Evolutionary conservation across 805 yeast species (phyloP).

Genomic region (Kazachstania psychrophila): DNA sequence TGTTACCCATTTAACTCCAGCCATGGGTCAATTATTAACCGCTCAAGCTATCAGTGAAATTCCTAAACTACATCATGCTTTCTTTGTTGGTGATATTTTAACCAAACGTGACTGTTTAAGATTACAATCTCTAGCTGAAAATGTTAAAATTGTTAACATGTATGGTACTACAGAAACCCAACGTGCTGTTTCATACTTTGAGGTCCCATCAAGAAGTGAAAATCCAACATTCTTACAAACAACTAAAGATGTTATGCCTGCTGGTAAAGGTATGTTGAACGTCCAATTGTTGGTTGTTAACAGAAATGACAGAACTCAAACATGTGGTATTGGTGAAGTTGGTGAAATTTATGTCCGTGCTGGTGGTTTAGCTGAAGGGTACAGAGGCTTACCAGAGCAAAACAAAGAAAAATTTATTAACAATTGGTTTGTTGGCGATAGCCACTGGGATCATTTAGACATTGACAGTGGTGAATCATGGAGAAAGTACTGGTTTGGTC

Average conservation of each 20-base stretch:
- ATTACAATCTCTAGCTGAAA: constrained; percentile 83
- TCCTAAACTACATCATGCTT: constrained; percentile 85
- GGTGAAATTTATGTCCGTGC: constrained; percentile 99
- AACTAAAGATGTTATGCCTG: constrained; percentile 94
- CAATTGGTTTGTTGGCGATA: constrained; percentile 78
- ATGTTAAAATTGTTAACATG: constrained; percentile 90
- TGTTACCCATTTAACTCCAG: constrained; percentile 96
- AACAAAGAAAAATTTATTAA: constrained; percentile 80
- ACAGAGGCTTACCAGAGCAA: constrained; percentile 81
- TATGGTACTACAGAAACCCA: constrained; percentile 99
- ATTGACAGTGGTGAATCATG: constrained; percentile 43
- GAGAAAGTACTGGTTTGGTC: constrained; percentile 82
- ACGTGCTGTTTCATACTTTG: constrained; percentile 92
- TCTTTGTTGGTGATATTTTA: constrained; percentile 94
- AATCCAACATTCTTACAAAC: constrained; percentile 70
- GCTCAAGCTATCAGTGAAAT: constrained; percentile 90
- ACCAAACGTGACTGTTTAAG: constrained; percentile 96
- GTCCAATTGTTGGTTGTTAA: constrained; percentile 92
- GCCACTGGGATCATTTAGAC: constrained; percentile 54
- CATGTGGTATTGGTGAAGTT: constrained; percentile 97
- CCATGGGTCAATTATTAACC: constrained; percentile 95
- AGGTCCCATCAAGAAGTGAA: constrained; percentile 61
- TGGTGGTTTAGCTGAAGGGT: constrained; percentile 95
- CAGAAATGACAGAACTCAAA: constrained; percentile 75
- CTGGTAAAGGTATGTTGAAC: constrained; percentile 94